These are phyloP conservation scores for Ichthyophthirius multifiliis DNA, from an alignment of 169 alveolate genomes.

Conservation along the genomic window DNA sequence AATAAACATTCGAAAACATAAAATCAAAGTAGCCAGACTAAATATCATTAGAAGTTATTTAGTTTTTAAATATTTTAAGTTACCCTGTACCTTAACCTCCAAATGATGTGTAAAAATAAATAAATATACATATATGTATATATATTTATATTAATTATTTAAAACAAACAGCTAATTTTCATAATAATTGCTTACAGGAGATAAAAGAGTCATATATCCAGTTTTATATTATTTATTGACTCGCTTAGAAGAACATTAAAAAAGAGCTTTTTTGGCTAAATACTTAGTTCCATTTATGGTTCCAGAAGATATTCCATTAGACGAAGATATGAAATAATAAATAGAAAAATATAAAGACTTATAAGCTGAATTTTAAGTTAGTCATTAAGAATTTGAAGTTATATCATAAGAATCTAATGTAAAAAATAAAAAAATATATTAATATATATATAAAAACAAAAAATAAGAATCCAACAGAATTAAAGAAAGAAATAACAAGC, in stretches of 20 bases:
- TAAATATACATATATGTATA: background rate
- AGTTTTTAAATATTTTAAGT: slow-evolving; percentile 6
- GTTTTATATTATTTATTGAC: slow-evolving; percentile 19
- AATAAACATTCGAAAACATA: background rate
- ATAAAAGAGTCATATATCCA: slow-evolving; percentile 25
- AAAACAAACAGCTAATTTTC: background rate
- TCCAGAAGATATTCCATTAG: slow-evolving; percentile 32
- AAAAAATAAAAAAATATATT: background rate
- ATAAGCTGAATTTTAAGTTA: slow-evolving; percentile 36
- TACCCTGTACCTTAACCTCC: slow-evolving; percentile 18
- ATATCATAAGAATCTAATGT: slow-evolving; percentile 10
- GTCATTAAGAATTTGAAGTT: slow-evolving; percentile 24
- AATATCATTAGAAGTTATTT: background rate
- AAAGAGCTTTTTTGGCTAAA: slow-evolving; percentile 42
- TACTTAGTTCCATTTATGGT: slow-evolving; percentile 31
- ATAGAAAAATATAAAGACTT: slow-evolving; percentile 33
- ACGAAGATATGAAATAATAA: slow-evolving; percentile 27
- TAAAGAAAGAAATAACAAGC: slow-evolving; percentile 21
- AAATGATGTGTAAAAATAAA: background rate
- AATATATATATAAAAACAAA: background rate
- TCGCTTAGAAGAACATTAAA: slow-evolving; percentile 15
- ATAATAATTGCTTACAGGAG: background rate
- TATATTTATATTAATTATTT: background rate
- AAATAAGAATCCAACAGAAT: slow-evolving; percentile 33
- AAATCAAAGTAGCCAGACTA: background rate